These are phyloP conservation scores for Chrysoporthe deuterocubensis DNA, from an alignment of 2,329 filamentous ascomycete species.

Conservation along the genomic window DNA sequence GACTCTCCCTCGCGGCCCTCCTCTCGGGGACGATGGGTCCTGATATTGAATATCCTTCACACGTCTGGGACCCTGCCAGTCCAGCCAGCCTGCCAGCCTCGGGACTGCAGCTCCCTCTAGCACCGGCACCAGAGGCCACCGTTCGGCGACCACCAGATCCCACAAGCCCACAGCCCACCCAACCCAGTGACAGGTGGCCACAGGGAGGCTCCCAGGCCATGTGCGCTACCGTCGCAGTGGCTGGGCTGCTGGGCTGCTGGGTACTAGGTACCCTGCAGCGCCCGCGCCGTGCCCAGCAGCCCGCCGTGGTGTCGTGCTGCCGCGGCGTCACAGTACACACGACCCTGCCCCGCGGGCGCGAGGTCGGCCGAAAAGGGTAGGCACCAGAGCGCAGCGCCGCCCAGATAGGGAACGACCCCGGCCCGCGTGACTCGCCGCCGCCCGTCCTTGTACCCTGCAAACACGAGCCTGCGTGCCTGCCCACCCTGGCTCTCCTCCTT, in stretches of 20 bases:
- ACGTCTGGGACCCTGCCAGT: too few species aligned
- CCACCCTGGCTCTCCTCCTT: not conserved
- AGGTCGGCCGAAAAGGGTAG: conserved; percentile 2
- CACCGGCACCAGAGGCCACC: not conserved
- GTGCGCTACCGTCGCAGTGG: not conserved
- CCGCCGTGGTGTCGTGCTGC: not conserved
- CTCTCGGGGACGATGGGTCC: not conserved
- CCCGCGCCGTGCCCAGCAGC: too few species aligned
- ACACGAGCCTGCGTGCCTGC: not conserved
- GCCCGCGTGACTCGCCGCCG: too few species aligned
- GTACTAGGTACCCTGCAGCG: not conserved
- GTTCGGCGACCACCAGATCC: not conserved
- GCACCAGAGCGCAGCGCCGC: not conserved
- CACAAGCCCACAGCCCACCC: not conserved
- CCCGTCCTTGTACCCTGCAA: conserved; percentile 1
- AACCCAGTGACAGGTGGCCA: not conserved
- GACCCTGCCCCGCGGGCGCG: not conserved
- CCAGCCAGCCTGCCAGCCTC: not conserved
- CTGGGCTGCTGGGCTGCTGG: not conserved
- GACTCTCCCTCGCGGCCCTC: not conserved
- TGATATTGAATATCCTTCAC: not conserved
- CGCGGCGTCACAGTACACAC: not conserved
- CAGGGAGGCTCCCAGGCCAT: not conserved
- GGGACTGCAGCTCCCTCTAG: not conserved
- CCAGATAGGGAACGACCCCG: not conserved